Evolutionary conservation across 139 green algal species (phyloP).

Genomic region (Volvox reticuliferus): DNA sequence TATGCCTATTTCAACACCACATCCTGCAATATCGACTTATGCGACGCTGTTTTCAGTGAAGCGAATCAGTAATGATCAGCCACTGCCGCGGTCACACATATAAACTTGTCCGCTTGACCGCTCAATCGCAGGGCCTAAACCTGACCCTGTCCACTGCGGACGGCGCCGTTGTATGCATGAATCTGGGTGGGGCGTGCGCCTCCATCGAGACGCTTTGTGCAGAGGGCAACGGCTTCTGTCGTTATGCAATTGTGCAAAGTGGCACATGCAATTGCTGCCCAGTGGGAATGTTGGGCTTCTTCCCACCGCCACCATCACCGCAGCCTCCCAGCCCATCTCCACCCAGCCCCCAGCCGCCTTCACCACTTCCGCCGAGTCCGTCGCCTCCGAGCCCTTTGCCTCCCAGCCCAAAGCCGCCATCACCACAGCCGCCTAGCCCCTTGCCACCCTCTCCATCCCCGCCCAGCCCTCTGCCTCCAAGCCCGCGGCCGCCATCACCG

Average conservation of each 20-base stretch:
- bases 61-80: too few species aligned
- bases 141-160: slow-evolving; percentile 25
- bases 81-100: too few species aligned
- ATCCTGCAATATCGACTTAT: too few species aligned
- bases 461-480: not conserved
- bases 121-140: slow-evolving; percentile 36
- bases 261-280: slow-evolving; percentile 53
- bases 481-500: not conserved
- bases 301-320: slow-evolving; percentile 34
- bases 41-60: too few species aligned
- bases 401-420: not conserved
- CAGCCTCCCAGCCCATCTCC: not conserved
- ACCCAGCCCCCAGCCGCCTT: slow-evolving; percentile 3
- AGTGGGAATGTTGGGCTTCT: slow-evolving; percentile 24
- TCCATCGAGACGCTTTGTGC: slow-evolving; percentile 39
- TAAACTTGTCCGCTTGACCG: too few species aligned
- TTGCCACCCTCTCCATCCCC: not conserved
- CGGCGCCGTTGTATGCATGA: slow-evolving; percentile 46
- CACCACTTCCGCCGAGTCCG: not conserved
- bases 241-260: slow-evolving; percentile 36
- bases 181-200: slow-evolving; percentile 3
- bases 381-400: not conserved
- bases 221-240: slow-evolving; percentile 32
- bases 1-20: too few species aligned
- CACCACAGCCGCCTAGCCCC: not conserved